Base-by-base conservation (phyloP, 2,329 filamentous ascomycete genomes). In the Botryosphaeria agaves region DNA sequence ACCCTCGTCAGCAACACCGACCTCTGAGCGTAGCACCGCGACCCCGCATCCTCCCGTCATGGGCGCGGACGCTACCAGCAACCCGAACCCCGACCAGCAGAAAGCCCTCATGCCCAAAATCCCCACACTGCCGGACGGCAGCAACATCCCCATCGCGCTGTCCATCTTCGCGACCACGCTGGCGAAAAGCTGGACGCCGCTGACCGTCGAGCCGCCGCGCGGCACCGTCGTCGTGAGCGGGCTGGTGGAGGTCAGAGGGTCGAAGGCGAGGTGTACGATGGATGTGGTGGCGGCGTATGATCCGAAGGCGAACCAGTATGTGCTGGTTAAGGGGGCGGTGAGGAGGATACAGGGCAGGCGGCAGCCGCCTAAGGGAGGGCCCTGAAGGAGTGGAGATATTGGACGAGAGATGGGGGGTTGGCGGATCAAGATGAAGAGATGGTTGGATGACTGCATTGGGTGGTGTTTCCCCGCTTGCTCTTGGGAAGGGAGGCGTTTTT, bases 271-370 rank as follows among this genome's bases (percentile, higher is more conserved):
- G 25, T 39, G 57, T 33, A 53, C 56, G 4, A 36, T 64, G n/a
- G 58, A 62, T 33, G 56, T 65, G 3, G 35, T 41, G 6, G 56
- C 49, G 4, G 49, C 45, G 4, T 66, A 64, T 36, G 58, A 65
- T 33, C 59, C 60, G 1, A 52, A 52, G 28, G 34, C 42, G 15
- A 47, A 41, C 7, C 51, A 51, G 24, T 62, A 50, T 32, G 44
- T 57, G 4, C 35, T 30, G 14, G 34, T 52, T 2, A 49, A 42
- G 6, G 41, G 41, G 4, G 34, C 28, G 2, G 29, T 52, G 32
- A 45, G 38, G 31, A 42, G 36, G 15, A 42, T 44, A 21, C 52
- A 52, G 38, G 35, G 36, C 25, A 51, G 51, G 40, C 43, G 43
- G 14, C 58, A 61, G 38, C 24, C 33, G 18, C 56, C 58, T 0